Conservation (phyloP, 2,329 filamentous ascomycete species). For the Karstenula rhodostoma region DNA sequence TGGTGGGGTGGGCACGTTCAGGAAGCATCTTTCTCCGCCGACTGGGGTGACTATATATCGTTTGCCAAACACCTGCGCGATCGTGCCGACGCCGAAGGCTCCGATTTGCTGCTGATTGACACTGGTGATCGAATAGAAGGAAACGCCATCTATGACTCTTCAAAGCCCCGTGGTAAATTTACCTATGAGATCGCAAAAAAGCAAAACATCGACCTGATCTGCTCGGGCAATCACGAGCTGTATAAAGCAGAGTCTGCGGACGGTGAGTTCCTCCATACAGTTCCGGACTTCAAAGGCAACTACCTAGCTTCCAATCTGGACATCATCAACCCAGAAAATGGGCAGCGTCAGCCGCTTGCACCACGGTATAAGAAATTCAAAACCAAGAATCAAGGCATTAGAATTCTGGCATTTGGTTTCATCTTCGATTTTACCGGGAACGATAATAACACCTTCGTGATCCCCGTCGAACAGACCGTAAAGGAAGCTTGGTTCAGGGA, state of each 20-base stretch:
- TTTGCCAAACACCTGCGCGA: conserved; percentile 84
- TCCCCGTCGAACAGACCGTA: conserved; percentile 79
- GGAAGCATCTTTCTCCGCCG: conserved; percentile 81
- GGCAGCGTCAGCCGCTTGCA: conserved; percentile 77
- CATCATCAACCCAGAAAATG: conserved; percentile 77
- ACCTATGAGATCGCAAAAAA: conserved; percentile 87
- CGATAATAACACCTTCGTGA: conserved; percentile 87
- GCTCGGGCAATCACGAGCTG: conserved; percentile 92
- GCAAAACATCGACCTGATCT: conserved; percentile 84
- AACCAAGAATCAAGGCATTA: conserved; percentile 86
- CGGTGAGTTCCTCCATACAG: conserved; percentile 79
- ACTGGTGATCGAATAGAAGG: conserved; percentile 94
- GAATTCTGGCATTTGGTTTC: conserved; percentile 90
- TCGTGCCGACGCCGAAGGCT: conserved; percentile 78
- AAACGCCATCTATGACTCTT: conserved; percentile 93
- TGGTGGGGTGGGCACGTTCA: conserved; percentile 71
- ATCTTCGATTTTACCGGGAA: conserved; percentile 93
- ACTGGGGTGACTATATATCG: conserved; percentile 98
- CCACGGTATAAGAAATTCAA: conserved; percentile 87
- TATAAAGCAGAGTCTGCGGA: conserved; percentile 82
- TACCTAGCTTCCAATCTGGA: conserved; percentile 95
- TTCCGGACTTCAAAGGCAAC: conserved; percentile 79
- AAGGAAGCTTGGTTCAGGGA: conserved; percentile 88
- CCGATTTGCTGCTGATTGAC: conserved; percentile 91
- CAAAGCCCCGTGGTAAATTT: conserved; percentile 84